Percentiles rank a stretch among this genome's conserved stretches.
Conservation (phyloP, 2,329 filamentous ascomycete genomes). For the Trichoderma polysporum region DNA sequence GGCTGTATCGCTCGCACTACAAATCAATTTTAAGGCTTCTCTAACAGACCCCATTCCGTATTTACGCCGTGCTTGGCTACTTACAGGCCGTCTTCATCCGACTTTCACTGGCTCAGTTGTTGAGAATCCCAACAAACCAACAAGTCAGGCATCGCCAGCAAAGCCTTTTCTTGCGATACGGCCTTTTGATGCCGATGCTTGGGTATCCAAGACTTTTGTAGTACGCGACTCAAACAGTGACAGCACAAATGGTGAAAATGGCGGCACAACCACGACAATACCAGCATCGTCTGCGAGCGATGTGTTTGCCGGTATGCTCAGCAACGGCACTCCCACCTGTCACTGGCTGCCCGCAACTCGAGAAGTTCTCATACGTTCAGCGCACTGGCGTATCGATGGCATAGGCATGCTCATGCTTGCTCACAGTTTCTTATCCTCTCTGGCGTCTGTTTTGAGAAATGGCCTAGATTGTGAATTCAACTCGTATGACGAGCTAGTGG, state of each 20-base stretch:
- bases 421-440: slow-evolving; percentile 26
- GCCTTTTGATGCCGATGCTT: slow-evolving; percentile 12
- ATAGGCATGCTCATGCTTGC: slow-evolving; percentile 30
- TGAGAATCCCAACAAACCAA: background rate
- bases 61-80: slow-evolving; percentile 23
- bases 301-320: background rate
- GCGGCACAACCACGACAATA: background rate
- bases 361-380: slow-evolving; percentile 18
- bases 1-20: slow-evolving; percentile 29
- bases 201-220: slow-evolving; percentile 21
- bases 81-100: slow-evolving; percentile 25
- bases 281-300: background rate
- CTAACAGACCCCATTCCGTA: slow-evolving; percentile 25
- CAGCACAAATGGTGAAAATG: background rate
- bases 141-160: background rate
- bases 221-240: background rate
- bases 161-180: slow-evolving; percentile 1
- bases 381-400: slow-evolving; percentile 35
- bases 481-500: slow-evolving; percentile 8
- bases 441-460: slow-evolving; percentile 25
- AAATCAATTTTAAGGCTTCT: slow-evolving; percentile 23
- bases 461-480: slow-evolving; percentile 6
- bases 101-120: slow-evolving; percentile 1
- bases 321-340: slow-evolving; percentile 8
- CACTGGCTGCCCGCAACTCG: slow-evolving; percentile 21